Evolutionary conservation across 441 rosid species (phyloP).

Genomic region (Arabidopsis hybrid): DNA sequence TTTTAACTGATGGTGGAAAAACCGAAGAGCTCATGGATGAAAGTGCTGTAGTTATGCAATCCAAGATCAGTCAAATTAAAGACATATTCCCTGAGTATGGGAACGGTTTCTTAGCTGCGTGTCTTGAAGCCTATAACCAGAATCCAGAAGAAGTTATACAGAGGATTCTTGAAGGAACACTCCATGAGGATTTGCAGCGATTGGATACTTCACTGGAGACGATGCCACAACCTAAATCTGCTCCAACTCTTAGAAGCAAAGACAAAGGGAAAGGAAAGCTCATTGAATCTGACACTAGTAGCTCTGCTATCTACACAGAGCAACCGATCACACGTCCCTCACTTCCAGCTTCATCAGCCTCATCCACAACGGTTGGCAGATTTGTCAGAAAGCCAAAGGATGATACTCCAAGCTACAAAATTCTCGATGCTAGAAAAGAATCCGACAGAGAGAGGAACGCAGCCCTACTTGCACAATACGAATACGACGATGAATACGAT

Average conservation of each 20-base stretch:
- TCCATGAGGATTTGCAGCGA: conserved; percentile 75
- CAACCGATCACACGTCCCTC: conserved; percentile 49
- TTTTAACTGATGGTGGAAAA: conserved; percentile 45
- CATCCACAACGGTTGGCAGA: conserved; percentile 72
- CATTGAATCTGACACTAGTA: conserved; percentile 54
- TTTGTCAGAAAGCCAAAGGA: conserved; percentile 76
- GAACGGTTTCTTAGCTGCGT: conserved; percentile 80
- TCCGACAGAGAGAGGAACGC: conserved; percentile 57
- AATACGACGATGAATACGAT: conserved; percentile 96
- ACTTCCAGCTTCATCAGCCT: conserved; percentile 52
- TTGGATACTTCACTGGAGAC: conserved; percentile 77
- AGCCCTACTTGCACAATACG: conserved; percentile 76
- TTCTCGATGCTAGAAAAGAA: conserved; percentile 60
- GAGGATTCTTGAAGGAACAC: conserved; percentile 91
- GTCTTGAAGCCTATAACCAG: conserved; percentile 91
- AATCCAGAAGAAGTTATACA: conserved; percentile 97
- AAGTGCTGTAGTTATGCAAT: conserved; percentile 73
- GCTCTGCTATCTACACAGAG: conserved; percentile 41
- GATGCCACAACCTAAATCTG: conserved; percentile 61
- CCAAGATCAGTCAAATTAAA: conserved; percentile 90
- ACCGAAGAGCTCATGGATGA: conserved; percentile 64
- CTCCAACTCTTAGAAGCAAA: conserved; percentile 51
- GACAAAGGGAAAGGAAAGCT: conserved; percentile 94
- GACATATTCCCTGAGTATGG: conserved; percentile 95
- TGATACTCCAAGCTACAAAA: conserved; percentile 51